Evolutionary conservation across 176 grass and related monocot genomes (phyloP), one percentile per base, ranked within the genome.

Genomic region (Ampelocalamus luodianensis): DNA sequence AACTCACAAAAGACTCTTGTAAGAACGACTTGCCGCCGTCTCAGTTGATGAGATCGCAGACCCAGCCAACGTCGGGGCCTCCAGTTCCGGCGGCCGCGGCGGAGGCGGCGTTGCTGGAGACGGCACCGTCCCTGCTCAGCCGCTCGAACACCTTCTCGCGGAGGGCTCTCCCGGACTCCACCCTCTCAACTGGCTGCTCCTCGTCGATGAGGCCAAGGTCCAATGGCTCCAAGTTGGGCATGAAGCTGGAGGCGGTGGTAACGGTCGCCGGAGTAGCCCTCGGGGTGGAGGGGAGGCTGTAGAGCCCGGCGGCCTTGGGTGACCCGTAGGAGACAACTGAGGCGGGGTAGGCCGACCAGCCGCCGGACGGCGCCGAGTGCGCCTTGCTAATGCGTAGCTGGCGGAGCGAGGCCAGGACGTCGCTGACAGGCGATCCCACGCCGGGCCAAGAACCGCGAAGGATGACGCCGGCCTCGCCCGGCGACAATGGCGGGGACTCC

Each of bases 401-500:
- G 43, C 89, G 85, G 18, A 95, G 23, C 10, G 91, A 90, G 16
- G 91, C 88, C 3, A 95, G 36, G 3, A 98, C 83, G 12, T 95
- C 96, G 44, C 73, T 93, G 11, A 93, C 85, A 2, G 90, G 88
- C 3, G 95, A 80, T 2, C 90, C 92, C 1, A 77, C 70, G 1
- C 61, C 76, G 0, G 87, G 73, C 85, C 90, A 97, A 0, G 90
- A 88, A 0, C 85, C 85, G 26, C 93, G 82, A 17, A 85, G 66
- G 39, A 79, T 22, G 0, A 84, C 78, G 8, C 72, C 54, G 20
- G 75, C 79, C 4, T 64, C 64, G 79, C 82, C 86, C 0, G 95
- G 95, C 1, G 95, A 98, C 87, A 93, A 86, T 65, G 95, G 95
- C 16, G 95, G 95, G 20, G 96, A 98, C 22, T 98, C 93, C 0